phyloP scores from a whole-genome alignment of 441 rosid genomes.

The Gossypium gossypioides region DNA sequence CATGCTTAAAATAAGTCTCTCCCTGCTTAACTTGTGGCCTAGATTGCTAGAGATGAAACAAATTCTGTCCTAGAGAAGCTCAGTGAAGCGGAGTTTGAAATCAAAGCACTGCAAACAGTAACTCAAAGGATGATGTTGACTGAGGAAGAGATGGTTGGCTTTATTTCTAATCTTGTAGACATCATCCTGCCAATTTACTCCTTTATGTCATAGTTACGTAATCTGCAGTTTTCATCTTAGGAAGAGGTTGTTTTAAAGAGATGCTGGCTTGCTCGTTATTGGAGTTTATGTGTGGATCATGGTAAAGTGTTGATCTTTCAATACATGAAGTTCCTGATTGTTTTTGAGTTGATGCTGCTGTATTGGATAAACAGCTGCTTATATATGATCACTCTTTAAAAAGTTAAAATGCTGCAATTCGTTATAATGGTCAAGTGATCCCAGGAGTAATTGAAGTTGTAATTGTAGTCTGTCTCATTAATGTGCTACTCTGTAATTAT shows the following conservation, averaged over 20 bases:
- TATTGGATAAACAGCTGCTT: neutral
- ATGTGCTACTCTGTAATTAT: neutral
- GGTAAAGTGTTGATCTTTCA: constrained; percentile 32
- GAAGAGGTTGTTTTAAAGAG: constrained; percentile 94
- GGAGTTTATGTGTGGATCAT: constrained; percentile 62
- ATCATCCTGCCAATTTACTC: constrained; percentile 11
- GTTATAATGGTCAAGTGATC: neutral
- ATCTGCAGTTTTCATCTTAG: constrained; percentile 47
- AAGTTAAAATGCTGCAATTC: neutral
- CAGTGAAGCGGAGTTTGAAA: constrained; percentile 30
- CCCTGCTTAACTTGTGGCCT: constrained; percentile 13
- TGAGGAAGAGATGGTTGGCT: constrained; percentile 75
- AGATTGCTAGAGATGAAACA: constrained; percentile 73
- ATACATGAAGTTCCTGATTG: neutral
- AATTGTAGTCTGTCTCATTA: neutral
- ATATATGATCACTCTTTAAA: neutral
- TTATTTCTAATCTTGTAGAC: constrained; percentile 13
- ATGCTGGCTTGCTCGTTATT: constrained; percentile 94
- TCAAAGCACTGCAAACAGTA: constrained; percentile 29
- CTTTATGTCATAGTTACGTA: constrained; percentile 27
- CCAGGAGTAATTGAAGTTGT: neutral
- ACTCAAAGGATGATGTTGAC: constrained; percentile 46
- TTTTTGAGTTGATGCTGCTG: constrained; percentile 5
- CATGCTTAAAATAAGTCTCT: constrained; percentile 7
- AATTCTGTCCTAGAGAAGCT: constrained; percentile 43